Base-by-base conservation (phyloP, 768 basidiomycete genomes). In the Rhodocollybia butyracea region DNA sequence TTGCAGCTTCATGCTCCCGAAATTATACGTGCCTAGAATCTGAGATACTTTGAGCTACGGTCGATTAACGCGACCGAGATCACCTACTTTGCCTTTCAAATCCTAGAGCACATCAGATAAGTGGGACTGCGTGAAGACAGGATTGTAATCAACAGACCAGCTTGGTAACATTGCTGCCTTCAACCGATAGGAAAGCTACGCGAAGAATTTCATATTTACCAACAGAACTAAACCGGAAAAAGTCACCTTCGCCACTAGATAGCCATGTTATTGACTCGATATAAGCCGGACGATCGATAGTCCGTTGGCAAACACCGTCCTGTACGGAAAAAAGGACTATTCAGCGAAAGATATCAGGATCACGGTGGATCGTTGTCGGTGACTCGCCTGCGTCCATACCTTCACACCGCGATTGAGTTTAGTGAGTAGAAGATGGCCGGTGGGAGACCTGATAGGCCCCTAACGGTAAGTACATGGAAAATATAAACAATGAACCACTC, bases 251-350 rank as follows among this genome's bases (percentile, higher is more conserved):
- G 36, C 85, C 82, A 52, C 73, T 75, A 11, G 88, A 84, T 58
- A 83, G 78, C 89, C 88, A 91, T 10, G 80, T 76, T 34, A 89
- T 76, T 0, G 86, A 78, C 61, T 88, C 85, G 12, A 90, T 79
- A 22, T 69, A 64, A 21, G 73, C 70, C 34, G 74, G 67, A 8
- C 86, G 76, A 57, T 84, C 79, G 43, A 90, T 87, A 0, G 83
- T 86, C 63, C 76, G 80, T 54, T 73, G 78, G 61, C 86, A 88
- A 32, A 88, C 84, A 46, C 87, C 87, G 54, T 85, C 82, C 86
- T 88, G 54, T 58, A 46, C 51, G 55, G 43, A 48, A 46, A 42
- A 34, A 60, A 46, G 55, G 39, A 3, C n/a, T n/a, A 2, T 15
- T 53, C 24, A 53, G 31, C 13, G 1, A 26, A 39, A 38, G 29